Base-by-base conservation (phyloP, 2,329 filamentous ascomycete species). In the Pseudocercospora crystallina region DNA sequence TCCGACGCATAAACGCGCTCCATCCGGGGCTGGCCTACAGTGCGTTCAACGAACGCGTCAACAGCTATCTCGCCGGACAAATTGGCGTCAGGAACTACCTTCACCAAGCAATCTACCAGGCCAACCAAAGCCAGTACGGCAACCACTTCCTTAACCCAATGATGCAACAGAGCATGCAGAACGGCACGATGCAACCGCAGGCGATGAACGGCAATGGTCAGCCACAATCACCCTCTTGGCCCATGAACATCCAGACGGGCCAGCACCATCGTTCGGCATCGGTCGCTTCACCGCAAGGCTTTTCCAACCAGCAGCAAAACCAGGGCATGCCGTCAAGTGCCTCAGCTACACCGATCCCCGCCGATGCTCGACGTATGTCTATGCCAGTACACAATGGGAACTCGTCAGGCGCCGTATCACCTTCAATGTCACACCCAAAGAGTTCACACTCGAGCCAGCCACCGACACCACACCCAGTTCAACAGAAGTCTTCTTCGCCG, bases 1-100 rank as follows among this genome's bases (percentile, higher is more conserved):
- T 84, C 64, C 78, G 83, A 51, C 75, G 82, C 11, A 73, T 89
- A 30, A 82, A 81, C 11, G 77, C 81, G 2, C 80, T 85, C 60
- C 72, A 85, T 80, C 2, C 74, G 74, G 12, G 51, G 26, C 47
- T 58, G 15, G 51, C 53, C 13, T 57, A 52, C 47, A 53, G 51
- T 43, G 69, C 76, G 20, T 79, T 83, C 66, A 86, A 86, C 64
- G 75, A 79, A 26, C 76, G 81, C 35, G 71, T 87, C 3, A 80
- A 81, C 33, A 77, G 80, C 15, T 83, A 82, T 62, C 69, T 84
- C 13, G 76, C 77, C 2, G 79, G 76, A 44, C 78, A 84, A 57
- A 72, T 80, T n/a, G 79, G 74, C n/a, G 77, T 82, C 58, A 71
- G 80, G 47, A 74, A 72, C 56, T 76, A 72, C 8, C 67, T 80